phyloP scores from a whole-genome alignment of 2,329 filamentous ascomycete species.

The Cladosporium sp. region DNA sequence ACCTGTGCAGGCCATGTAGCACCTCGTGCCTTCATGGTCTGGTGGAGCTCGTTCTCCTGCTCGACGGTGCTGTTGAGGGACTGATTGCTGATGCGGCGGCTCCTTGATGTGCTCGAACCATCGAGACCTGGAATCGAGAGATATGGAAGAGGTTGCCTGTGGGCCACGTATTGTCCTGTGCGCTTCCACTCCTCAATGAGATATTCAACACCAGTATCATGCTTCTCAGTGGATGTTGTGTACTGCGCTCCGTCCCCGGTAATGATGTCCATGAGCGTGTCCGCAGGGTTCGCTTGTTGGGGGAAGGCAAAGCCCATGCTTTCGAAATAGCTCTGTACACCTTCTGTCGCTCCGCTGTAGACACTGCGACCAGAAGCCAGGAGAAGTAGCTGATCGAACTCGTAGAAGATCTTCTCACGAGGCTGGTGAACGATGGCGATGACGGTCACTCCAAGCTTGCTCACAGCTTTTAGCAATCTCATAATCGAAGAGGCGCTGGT shows the following conservation, averaged over 20 bases:
- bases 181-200: conserved; percentile 48
- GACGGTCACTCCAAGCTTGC: conserved; percentile 53
- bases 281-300: conserved; percentile 50
- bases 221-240: conserved; percentile 31
- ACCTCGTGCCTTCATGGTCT: conserved; percentile 49
- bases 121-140: conserved; percentile 15
- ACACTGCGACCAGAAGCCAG: conserved; percentile 53
- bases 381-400: conserved; percentile 54
- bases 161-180: conserved; percentile 18
- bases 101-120: background rate
- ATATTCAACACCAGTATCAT: conserved; percentile 42
- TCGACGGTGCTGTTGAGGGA: conserved; percentile 34
- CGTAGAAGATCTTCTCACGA: conserved; percentile 54
- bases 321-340: conserved; percentile 50
- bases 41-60: conserved; percentile 40
- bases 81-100: conserved; percentile 22
- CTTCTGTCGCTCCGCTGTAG: conserved; percentile 48
- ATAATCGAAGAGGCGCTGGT: conserved; percentile 55
- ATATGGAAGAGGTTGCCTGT: conserved; percentile 19
- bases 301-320: conserved; percentile 49
- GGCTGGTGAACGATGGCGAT: conserved; percentile 60
- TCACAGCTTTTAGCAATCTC: conserved; percentile 51
- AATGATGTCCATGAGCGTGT: conserved; percentile 59
- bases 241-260: conserved; percentile 54
- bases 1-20: conserved; percentile 47